Evolutionary conservation across 352 stramenopile species (phyloP).

Genomic region (Globisporangium paroecandrum): DNA sequence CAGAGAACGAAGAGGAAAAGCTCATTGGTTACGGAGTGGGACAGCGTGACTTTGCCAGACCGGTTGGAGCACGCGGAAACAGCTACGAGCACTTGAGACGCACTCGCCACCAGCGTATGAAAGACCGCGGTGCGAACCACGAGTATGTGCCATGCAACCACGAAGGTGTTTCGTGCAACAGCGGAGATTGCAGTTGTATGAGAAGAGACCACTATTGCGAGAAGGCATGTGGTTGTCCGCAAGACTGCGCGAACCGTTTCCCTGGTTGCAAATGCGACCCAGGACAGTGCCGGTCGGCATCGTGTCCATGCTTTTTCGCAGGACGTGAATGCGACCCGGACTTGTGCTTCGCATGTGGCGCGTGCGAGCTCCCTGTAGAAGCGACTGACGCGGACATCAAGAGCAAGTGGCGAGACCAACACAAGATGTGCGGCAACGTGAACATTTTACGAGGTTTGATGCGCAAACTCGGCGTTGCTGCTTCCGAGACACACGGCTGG

Average conservation of each 20-base stretch:
- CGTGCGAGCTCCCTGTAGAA: conserved; percentile 58
- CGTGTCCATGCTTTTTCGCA: conserved; percentile 72
- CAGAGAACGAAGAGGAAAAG: neutral
- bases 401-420: conserved; percentile 24
- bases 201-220: conserved; percentile 81
- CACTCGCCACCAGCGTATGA: conserved; percentile 77
- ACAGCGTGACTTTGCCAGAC: conserved; percentile 22
- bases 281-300: conserved; percentile 48
- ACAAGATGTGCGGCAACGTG: conserved; percentile 65
- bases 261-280: conserved; percentile 60
- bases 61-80: conserved; percentile 47
- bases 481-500: conserved; percentile 72
- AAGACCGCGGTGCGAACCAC: conserved; percentile 73
- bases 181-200: conserved; percentile 72
- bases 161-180: conserved; percentile 47
- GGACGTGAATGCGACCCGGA: conserved; percentile 73
- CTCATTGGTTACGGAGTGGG: conserved; percentile 3
- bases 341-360: conserved; percentile 58
- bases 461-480: conserved; percentile 46
- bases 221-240: conserved; percentile 54
- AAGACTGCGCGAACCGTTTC: conserved; percentile 76
- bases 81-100: conserved; percentile 62
- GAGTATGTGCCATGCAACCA: conserved; percentile 72
- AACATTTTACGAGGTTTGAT: conserved; percentile 63
- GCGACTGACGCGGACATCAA: conserved; percentile 30